Evolutionary conservation across 495 filamentous ascomycete genomes (phyloP).

Genomic region (Podospora anserina): DNA sequence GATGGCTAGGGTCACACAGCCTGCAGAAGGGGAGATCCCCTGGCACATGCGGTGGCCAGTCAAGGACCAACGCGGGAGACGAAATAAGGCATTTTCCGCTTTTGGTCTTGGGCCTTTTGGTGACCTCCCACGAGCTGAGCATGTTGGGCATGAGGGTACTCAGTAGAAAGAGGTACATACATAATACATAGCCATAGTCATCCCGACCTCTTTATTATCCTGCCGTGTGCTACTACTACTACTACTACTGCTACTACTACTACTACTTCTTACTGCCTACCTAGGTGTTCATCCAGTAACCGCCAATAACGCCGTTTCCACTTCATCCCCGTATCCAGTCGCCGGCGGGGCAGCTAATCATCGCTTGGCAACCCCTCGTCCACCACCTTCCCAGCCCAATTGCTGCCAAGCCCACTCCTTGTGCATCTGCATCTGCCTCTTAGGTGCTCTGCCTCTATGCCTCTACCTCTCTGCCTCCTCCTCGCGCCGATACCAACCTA

Average conservation of each 20-base stretch:
- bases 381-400: constrained; percentile 25
- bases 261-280: background rate
- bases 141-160: background rate
- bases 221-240: background rate
- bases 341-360: constrained; percentile 13
- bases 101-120: background rate
- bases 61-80: background rate
- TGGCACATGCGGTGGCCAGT: background rate
- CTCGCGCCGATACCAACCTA: constrained; percentile 19
- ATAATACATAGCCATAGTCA: background rate
- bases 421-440: constrained; percentile 12
- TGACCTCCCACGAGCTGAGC: background rate
- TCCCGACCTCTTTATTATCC: background rate
- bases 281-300: background rate
- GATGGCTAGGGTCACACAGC: background rate
- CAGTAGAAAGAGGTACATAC: no score
- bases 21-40: background rate
- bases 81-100: constrained; percentile 1
- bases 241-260: no score
- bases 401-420: constrained; percentile 24
- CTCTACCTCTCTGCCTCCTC: constrained; percentile 4
- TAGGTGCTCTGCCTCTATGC: background rate
- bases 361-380: constrained; percentile 15
- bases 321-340: background rate
- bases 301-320: background rate